Evolutionary conservation across 2,329 filamentous ascomycete species (phyloP).

Genomic region (Epichloe aotearoae): DNA sequence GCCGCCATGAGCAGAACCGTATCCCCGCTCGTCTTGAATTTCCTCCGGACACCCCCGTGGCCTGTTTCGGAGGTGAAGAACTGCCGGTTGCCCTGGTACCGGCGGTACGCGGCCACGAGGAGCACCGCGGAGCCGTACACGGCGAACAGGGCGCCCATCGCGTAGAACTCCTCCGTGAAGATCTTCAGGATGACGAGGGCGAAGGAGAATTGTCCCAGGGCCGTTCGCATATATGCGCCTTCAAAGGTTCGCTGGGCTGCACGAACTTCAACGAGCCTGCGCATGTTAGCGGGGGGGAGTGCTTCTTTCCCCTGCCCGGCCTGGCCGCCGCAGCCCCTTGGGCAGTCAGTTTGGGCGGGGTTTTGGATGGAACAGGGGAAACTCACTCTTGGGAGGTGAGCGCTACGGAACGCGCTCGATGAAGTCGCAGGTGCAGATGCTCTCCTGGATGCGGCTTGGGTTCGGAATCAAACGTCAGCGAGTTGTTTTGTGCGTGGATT

Average conservation of each 20-base stretch:
- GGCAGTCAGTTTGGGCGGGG: too few species aligned
- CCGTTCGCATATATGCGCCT: constrained; percentile 90
- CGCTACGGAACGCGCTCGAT: constrained; percentile 72
- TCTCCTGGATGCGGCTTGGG: constrained; percentile 52
- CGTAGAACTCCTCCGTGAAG: constrained; percentile 93
- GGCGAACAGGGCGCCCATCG: constrained; percentile 90
- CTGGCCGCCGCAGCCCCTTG: too few species aligned
- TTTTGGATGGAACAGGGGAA: too few species aligned
- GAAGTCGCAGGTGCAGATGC: constrained; percentile 64
- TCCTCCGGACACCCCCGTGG: constrained; percentile 27
- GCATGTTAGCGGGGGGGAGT: background rate
- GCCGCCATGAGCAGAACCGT: constrained; percentile 44
- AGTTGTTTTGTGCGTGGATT: background rate
- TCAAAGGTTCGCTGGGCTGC: constrained; percentile 95
- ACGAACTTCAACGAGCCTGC: constrained; percentile 75
- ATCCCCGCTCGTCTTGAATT: constrained; percentile 52
- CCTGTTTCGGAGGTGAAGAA: constrained; percentile 53
- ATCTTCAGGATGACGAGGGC: constrained; percentile 82
- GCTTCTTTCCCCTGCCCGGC: too few species aligned
- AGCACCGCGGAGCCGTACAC: constrained; percentile 80
- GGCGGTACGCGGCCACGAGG: constrained; percentile 69
- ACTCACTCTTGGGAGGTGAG: constrained; percentile 60
- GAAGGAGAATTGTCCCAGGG: constrained; percentile 89
- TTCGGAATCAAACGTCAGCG: too few species aligned
- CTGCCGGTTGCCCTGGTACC: constrained; percentile 84